Conservation (phyloP, 1,284 basidiomycete species). For the Apiotrichum veenhuisii region DNA sequence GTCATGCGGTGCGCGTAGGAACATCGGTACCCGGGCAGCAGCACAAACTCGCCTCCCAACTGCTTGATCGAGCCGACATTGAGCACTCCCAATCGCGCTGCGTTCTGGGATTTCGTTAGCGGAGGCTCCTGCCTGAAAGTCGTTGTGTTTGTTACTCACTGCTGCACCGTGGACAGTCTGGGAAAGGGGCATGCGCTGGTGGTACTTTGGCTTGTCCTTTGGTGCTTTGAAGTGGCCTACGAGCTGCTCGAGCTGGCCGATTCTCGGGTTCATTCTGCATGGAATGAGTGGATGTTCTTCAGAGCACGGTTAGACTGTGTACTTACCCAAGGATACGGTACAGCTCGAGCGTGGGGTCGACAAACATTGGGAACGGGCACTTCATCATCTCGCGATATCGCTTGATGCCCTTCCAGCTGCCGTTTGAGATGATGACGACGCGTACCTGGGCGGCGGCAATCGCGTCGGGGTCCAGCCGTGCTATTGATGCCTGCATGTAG, state of each 20-base stretch:
- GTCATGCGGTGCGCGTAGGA: conserved; percentile 48
- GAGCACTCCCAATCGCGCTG: neutral
- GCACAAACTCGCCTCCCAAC: conserved; percentile 47
- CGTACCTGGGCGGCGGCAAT: conserved; percentile 38
- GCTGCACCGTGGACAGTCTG: neutral
- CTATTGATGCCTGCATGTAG: conserved; percentile 13
- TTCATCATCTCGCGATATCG: conserved; percentile 41
- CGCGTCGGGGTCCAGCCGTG: conserved; percentile 30
- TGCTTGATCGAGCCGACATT: conserved; percentile 26
- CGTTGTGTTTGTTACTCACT: too few species aligned
- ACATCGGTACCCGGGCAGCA: conserved; percentile 31
- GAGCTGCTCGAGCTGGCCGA: neutral
- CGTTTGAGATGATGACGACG: conserved; percentile 43
- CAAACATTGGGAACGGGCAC: conserved; percentile 46
- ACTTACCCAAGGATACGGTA: neutral
- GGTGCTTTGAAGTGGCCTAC: neutral
- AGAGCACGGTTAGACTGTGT: too few species aligned
- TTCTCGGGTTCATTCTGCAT: neutral
- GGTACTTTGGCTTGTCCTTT: neutral
- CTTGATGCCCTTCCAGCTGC: conserved; percentile 48
- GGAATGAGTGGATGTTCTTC: neutral
- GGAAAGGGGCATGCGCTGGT: neutral
- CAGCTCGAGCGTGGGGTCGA: conserved; percentile 22
- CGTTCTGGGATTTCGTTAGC: too few species aligned
- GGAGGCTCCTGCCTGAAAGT: too few species aligned